Evolutionary conservation across 2,329 filamentous ascomycete species (phyloP).

Genomic region (Pestalotiopsis sp.): DNA sequence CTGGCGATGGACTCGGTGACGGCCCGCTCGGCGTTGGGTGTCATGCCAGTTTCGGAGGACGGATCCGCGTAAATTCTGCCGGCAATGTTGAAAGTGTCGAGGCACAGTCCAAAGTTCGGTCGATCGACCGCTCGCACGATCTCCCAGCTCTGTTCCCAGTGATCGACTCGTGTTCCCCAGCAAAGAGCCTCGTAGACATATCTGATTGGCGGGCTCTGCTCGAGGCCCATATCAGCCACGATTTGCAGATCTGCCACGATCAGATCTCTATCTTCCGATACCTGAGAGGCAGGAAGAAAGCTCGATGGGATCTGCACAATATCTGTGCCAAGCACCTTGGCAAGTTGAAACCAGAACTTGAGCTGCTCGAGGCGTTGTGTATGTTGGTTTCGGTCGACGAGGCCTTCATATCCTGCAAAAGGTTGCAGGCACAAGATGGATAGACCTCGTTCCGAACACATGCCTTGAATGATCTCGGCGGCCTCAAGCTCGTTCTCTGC

Average conservation of each 20-base stretch:
- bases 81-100: conserved; percentile 80
- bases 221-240: conserved; percentile 68
- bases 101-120: conserved; percentile 74
- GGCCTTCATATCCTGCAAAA: conserved; percentile 78
- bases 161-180: conserved; percentile 72
- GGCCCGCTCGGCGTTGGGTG: conserved; percentile 55
- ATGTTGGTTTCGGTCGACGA: conserved; percentile 65
- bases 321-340: conserved; percentile 66
- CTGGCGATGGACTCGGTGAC: conserved; percentile 57
- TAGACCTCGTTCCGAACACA: conserved; percentile 61
- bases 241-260: conserved; percentile 66
- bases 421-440: conserved; percentile 72
- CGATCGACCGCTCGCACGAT: conserved; percentile 67
- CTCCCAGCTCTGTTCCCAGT: conserved; percentile 74
- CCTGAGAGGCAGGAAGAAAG: conserved; percentile 57
- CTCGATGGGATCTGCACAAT: conserved; percentile 76
- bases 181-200: conserved; percentile 76
- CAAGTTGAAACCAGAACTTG: conserved; percentile 70
- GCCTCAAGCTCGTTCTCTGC: conserved; percentile 56
- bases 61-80: conserved; percentile 75
- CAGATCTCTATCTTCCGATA: conserved; percentile 51
- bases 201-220: conserved; percentile 58
- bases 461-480: conserved; percentile 55
- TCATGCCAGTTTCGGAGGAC: conserved; percentile 51
- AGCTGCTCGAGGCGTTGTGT: conserved; percentile 63